phyloP scores from a whole-genome alignment of 371 early-diverging fungal genomes.

The Lichtheimia corymbifera region DNA sequence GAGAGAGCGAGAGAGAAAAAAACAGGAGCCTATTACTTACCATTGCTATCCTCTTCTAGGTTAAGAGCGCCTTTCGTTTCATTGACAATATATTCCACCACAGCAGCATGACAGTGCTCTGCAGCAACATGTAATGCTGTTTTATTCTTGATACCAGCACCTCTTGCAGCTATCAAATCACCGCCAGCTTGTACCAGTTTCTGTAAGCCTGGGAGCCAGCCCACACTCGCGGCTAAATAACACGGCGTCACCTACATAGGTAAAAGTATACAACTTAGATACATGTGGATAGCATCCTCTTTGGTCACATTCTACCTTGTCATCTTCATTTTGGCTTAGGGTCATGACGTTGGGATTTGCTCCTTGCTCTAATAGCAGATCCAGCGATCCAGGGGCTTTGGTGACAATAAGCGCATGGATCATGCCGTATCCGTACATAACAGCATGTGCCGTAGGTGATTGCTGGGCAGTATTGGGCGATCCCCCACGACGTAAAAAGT shows the following conservation, averaged over 20 bases:
- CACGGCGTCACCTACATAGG: constrained; percentile 45
- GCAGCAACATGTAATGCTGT: constrained; percentile 45
- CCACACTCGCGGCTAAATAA: constrained; percentile 42
- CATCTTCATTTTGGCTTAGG: constrained; percentile 38
- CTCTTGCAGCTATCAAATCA: constrained; percentile 38
- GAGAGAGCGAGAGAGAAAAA: too few relatives aligned
- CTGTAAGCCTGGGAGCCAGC: constrained; percentile 39
- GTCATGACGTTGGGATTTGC: constrained; percentile 45
- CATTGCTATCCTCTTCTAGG: constrained; percentile 30
- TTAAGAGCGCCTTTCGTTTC: constrained; percentile 38
- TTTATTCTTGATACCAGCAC: constrained; percentile 36
- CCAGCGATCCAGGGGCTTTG: constrained; percentile 33
- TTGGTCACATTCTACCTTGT: constrained; percentile 27
- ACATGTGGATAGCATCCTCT: not conserved
- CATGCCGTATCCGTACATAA: constrained; percentile 51
- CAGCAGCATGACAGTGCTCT: constrained; percentile 35
- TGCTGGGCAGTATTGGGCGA: constrained; percentile 51
- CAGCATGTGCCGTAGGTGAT: constrained; percentile 24
- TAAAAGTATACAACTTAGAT: not conserved
- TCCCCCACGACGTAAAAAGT: constrained; percentile 46
- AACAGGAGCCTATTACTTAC: constrained; percentile 16
- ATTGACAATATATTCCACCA: constrained; percentile 37
- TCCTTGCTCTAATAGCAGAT: constrained; percentile 44
- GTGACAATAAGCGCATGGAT: constrained; percentile 47
- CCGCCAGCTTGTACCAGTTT: constrained; percentile 41